Evolutionary conservation across 768 basidiomycete genomes (phyloP), one percentile per base, ranked within the genome.

Genomic region (Leccinellum luteum): DNA sequence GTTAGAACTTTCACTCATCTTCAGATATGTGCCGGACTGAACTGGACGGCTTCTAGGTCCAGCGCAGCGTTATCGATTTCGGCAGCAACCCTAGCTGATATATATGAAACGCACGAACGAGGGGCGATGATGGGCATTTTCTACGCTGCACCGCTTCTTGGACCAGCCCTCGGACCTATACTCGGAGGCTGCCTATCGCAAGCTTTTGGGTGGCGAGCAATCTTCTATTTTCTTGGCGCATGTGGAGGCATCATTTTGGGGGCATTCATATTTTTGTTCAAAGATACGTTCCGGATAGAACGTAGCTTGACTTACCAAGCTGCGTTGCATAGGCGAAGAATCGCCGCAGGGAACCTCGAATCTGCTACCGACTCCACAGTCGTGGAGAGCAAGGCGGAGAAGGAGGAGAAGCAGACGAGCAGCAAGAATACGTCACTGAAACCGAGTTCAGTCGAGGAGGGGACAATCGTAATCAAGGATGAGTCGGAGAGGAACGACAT

Each of bases 91-190:
- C 74, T 92, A 3, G 89, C 89, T 1, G 90, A 92, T 67, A 85
- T 92, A 4, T 92, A 83, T 62, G 89, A 90, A 25, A 82, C 87
- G 0, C 76, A 78, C 12, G 86, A 91, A 67, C 78, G 91, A 51
- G 92, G 92, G 5, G 83, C 80, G 19, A 87, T 83, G 79, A 87
- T 93, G 81, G 92, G 92, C 1, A 75, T 91, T 8, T 93, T 86
- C 71, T 92, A 89, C 62, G 84, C 85, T 13, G 85, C 91, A 17
- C 90, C 90, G 0, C 79, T 92, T 19, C 80, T 94, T 19, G 91
- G 90, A 3, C 84, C 85, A 9, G 79, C 81, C n/a, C 62, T 90
- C 4, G 89, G 88, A 0, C 87, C 89, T 6, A 79, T 92, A 19
- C 62, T 91, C 47, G 90, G 90, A 2, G 90, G 90, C 0, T 78